Evolutionary conservation across 345 rosid species (phyloP).

Genomic region (Syzygium aromaticum): DNA sequence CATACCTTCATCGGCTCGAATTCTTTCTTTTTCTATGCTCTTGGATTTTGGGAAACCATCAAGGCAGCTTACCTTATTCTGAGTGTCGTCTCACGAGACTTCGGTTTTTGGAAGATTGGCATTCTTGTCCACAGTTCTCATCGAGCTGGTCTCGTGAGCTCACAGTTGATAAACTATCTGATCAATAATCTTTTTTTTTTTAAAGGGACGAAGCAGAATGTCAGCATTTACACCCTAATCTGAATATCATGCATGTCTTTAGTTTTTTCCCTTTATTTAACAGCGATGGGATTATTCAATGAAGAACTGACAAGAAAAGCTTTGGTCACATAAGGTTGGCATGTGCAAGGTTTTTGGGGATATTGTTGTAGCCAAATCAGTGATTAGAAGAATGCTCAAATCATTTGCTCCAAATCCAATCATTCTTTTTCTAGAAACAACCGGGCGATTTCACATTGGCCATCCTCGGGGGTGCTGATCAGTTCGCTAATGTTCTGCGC

Average conservation of each 20-base stretch:
- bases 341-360: neutral
- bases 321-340: neutral
- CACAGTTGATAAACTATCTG: neutral
- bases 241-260: neutral
- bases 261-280: neutral
- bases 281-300: neutral
- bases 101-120: conserved; percentile 9
- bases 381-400: neutral
- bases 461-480: neutral
- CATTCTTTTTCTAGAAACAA: neutral
- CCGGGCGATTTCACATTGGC: neutral
- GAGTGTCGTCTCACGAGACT: conserved; percentile 15
- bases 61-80: neutral
- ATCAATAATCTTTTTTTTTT: neutral
- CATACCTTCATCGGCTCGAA: neutral
- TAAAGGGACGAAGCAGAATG: neutral
- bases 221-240: neutral
- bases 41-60: conserved; percentile 3
- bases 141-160: conserved; percentile 15
- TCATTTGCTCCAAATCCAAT: neutral
- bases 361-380: neutral
- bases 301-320: neutral
- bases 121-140: conserved; percentile 8
- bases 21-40: neutral
- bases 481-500: neutral